A percentile compares a stretch with the other conserved stretches of the same genome.
These are phyloP conservation scores for Xylaria intraflava DNA, from an alignment of 495 filamentous ascomycete species.

Conservation along the genomic window DNA sequence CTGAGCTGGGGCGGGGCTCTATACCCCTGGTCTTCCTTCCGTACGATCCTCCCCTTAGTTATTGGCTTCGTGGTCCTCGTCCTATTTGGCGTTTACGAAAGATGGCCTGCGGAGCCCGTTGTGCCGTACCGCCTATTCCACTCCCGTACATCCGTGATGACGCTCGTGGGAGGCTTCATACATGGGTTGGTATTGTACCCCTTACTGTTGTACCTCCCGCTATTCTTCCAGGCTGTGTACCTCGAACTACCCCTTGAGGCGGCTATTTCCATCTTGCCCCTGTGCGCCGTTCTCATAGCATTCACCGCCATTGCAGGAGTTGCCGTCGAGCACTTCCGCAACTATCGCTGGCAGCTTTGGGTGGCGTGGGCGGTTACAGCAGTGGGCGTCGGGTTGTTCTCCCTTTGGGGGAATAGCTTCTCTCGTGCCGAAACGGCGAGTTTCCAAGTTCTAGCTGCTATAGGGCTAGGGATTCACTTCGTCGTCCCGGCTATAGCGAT, in stretches of 20 bases:
- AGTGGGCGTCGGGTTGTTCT: conserved; percentile 17
- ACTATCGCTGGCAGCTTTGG: no score
- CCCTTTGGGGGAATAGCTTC: conserved; percentile 2
- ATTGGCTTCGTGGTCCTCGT: conserved; percentile 23
- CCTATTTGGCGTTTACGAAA: conserved; percentile 25
- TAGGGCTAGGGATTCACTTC: conserved; percentile 18
- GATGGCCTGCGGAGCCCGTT: conserved; percentile 12
- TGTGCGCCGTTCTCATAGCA: conserved; percentile 2
- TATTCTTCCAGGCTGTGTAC: conserved; percentile 28
- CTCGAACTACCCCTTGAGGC: conserved; percentile 17
- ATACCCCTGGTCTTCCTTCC: conserved; percentile 29
- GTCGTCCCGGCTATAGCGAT: conserved; percentile 13
- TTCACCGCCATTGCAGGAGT: conserved; percentile 11
- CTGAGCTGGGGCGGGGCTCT: conserved; percentile 29
- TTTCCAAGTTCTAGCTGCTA: conserved; percentile 17
- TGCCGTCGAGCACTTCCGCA: no score
- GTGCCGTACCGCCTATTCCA: conserved; percentile 27
- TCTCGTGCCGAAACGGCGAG: conserved; percentile 6
- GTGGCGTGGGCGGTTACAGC: no score
- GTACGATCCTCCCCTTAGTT: conserved; percentile 26
- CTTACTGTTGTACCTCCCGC: conserved; percentile 24
- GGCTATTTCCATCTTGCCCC: conserved; percentile 21
- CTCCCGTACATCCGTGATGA: conserved; percentile 14
- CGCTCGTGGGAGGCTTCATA: conserved; percentile 13
- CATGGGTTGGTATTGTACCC: conserved; percentile 24